phyloP scores from a whole-genome alignment of 345 rosid genomes.

The Brassica juncea region DNA sequence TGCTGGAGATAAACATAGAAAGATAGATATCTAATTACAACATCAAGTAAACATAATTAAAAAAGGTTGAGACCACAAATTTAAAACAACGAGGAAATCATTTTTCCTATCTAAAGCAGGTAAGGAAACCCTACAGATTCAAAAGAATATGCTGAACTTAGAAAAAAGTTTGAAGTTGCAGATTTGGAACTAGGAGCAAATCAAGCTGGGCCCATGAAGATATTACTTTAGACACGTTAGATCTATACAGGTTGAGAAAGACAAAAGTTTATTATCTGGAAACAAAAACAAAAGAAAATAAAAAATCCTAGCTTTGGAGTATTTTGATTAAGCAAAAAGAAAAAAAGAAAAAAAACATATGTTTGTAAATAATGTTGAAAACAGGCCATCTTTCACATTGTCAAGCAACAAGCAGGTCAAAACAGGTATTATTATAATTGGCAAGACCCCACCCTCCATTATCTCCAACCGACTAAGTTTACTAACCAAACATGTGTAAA shows the following conservation, averaged over 20 bases:
- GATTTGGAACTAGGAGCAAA: slow-evolving; percentile 33
- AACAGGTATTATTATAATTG: slow-evolving; percentile 18
- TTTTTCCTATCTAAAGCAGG: slow-evolving; percentile 22
- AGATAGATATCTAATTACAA: slow-evolving; percentile 25
- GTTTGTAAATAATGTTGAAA: slow-evolving; percentile 23
- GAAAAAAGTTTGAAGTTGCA: slow-evolving; percentile 12
- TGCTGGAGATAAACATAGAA: slow-evolving; percentile 47
- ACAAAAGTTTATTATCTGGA: slow-evolving; percentile 17
- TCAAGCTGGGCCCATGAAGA: slow-evolving; percentile 39
- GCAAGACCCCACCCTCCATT: slow-evolving; percentile 46
- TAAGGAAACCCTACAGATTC: neutral
- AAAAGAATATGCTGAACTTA: slow-evolving; percentile 18
- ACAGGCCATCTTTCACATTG: slow-evolving; percentile 37
- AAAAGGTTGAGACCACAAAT: slow-evolving; percentile 8
- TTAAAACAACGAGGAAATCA: neutral
- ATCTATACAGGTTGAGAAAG: slow-evolving; percentile 22
- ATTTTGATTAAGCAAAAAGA: slow-evolving; percentile 27
- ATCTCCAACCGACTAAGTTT: slow-evolving; percentile 26
- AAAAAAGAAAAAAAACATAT: slow-evolving; percentile 30
- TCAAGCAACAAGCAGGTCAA: slow-evolving; percentile 28
- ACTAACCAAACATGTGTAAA: slow-evolving; percentile 7
- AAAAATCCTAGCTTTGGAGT: slow-evolving; percentile 28
- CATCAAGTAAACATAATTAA: slow-evolving; percentile 3
- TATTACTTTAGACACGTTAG: slow-evolving; percentile 30
- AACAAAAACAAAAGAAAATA: slow-evolving; percentile 12